Conservation (phyloP, 1,284 basidiomycete species). For the Ceratobasidium sp. region DNA sequence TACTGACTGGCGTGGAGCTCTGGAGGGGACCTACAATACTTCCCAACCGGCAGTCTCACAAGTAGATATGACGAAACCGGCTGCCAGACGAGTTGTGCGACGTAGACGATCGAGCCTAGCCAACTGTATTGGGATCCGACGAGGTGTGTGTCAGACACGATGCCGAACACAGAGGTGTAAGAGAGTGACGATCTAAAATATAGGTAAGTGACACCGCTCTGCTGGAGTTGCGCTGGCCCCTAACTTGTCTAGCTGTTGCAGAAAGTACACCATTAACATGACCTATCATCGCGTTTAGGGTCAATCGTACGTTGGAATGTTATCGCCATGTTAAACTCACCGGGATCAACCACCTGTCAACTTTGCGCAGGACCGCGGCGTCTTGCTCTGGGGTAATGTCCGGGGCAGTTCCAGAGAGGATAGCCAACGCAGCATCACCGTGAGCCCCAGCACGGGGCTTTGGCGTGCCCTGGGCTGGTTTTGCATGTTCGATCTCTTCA, state of each 20-base stretch:
- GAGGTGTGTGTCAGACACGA: conserved; percentile 54
- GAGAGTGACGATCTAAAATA: conserved; percentile 55
- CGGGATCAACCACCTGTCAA: conserved; percentile 57
- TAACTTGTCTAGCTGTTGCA: conserved; percentile 57
- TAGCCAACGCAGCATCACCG: conserved; percentile 54
- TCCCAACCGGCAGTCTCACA: conserved; percentile 56
- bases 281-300: conserved; percentile 42
- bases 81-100: conserved; percentile 59
- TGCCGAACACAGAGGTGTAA: conserved; percentile 57
- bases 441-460: not conserved
- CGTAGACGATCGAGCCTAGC: conserved; percentile 58
- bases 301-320: not conserved
- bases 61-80: conserved; percentile 57
- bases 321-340: conserved; percentile 36
- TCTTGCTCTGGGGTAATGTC: conserved; percentile 54
- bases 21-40: conserved; percentile 52
- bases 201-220: not conserved
- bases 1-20: not conserved
- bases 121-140: conserved; percentile 58
- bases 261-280: conserved; percentile 56
- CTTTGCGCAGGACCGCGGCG: conserved; percentile 53
- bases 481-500: conserved; percentile 37
- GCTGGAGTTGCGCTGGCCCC: conserved; percentile 37
- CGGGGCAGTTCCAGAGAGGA: conserved; percentile 50
- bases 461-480: conserved; percentile 42